Evolutionary conservation across 192 early-diverging fungal species (phyloP).

Genomic region (Backusella australiensis): DNA sequence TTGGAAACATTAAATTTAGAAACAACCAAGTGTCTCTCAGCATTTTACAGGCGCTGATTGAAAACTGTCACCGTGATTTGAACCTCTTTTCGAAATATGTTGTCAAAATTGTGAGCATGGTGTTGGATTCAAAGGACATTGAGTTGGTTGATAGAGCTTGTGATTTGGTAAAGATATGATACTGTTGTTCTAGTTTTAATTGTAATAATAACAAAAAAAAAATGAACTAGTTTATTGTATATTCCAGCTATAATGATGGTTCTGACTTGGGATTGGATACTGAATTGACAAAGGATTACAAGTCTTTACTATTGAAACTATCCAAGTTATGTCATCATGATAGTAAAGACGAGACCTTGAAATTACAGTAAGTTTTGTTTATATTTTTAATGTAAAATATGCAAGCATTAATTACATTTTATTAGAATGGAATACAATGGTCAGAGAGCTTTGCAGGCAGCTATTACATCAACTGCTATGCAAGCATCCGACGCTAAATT

Average conservation of each 20-base stretch:
- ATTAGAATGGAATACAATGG: constrained; percentile 47
- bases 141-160: constrained; percentile 60
- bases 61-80: constrained; percentile 66
- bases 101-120: constrained; percentile 62
- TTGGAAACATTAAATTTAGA: constrained; percentile 31
- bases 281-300: constrained; percentile 56
- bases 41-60: constrained; percentile 72
- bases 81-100: constrained; percentile 82
- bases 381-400: background rate
- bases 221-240: constrained; percentile 59
- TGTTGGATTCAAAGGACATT: constrained; percentile 52
- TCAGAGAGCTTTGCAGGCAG: constrained; percentile 59
- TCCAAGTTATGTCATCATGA: constrained; percentile 43
- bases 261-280: constrained; percentile 67
- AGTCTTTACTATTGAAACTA: constrained; percentile 53
- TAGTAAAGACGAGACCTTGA: constrained; percentile 17
- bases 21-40: constrained; percentile 66
- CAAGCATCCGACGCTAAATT: constrained; percentile 56
- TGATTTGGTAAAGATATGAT: constrained; percentile 43
- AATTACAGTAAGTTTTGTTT: constrained; percentile 24
- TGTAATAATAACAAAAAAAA: background rate
- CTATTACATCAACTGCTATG: constrained; percentile 59
- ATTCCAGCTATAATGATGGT: constrained; percentile 69
- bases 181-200: too few relatives aligned
- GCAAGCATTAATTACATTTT: background rate